Percentiles rank a stretch among this genome's conserved stretches.
phyloP scores from a whole-genome alignment of 2,329 filamentous ascomycete genomes.

The Xylariaceae sp. region DNA sequence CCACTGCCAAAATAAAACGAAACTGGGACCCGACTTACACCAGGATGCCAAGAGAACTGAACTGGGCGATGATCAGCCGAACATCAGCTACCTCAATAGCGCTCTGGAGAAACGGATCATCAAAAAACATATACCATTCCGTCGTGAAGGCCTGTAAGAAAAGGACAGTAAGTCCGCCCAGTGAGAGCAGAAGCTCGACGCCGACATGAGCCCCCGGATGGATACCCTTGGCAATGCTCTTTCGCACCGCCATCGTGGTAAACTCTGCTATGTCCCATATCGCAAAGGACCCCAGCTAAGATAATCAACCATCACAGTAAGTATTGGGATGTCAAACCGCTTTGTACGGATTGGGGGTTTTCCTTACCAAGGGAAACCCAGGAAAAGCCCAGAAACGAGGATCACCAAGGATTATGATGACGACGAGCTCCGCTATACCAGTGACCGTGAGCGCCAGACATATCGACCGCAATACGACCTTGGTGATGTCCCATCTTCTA shows the following conservation, averaged over 20 bases:
- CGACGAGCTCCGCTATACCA: slow-evolving; percentile 12
- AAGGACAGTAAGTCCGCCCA: slow-evolving; percentile 10
- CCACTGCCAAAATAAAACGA: no score
- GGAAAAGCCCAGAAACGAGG: neutral
- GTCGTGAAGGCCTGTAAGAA: neutral
- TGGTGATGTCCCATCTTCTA: slow-evolving; percentile 24
- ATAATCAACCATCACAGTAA: neutral
- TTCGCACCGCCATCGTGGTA: slow-evolving; percentile 23
- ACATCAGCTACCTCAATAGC: neutral
- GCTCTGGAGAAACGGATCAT: neutral
- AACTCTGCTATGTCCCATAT: slow-evolving; percentile 28
- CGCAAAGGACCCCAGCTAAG: slow-evolving; percentile 14
- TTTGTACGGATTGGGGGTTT: no score
- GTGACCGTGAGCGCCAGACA: slow-evolving; percentile 14
- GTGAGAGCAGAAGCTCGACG: slow-evolving; percentile 24
- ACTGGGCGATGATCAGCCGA: slow-evolving; percentile 9
- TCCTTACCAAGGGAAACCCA: slow-evolving; percentile 12
- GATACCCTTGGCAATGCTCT: slow-evolving; percentile 22
- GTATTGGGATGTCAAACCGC: neutral
- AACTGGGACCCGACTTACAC: slow-evolving; percentile 3
- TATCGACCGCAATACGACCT: slow-evolving; percentile 23
- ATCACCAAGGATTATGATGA: neutral
- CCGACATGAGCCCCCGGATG: slow-evolving; percentile 28
- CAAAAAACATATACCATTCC: neutral
- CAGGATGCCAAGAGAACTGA: slow-evolving; percentile 11